Conservation (phyloP, 352 stramenopile genomes). For the Phytophthora crassamura region DNA sequence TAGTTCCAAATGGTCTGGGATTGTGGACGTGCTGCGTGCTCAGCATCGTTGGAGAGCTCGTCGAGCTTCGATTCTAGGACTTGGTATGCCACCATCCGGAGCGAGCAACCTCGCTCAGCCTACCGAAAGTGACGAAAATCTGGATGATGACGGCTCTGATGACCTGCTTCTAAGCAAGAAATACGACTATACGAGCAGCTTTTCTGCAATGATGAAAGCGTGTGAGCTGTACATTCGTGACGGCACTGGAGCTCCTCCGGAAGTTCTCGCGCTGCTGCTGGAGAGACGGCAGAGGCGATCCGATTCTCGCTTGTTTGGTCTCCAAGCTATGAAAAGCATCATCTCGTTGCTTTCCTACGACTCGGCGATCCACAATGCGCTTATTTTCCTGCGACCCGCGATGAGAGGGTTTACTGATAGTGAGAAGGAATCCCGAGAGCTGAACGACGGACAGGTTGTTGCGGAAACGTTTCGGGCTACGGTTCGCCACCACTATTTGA, state of each 20-base stretch:
- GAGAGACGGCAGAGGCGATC: constrained; percentile 77
- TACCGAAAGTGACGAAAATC: constrained; percentile 10
- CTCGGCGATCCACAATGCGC: constrained; percentile 70
- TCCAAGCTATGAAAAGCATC: constrained; percentile 85
- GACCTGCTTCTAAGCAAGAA: constrained; percentile 35
- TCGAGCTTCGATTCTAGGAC: constrained; percentile 53
- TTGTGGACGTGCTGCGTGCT: constrained; percentile 83
- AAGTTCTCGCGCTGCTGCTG: constrained; percentile 71
- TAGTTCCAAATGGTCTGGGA: constrained; percentile 86
- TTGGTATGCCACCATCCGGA: constrained; percentile 1
- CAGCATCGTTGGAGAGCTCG: constrained; percentile 69
- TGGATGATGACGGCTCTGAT: constrained; percentile 21
- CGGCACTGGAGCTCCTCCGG: constrained; percentile 79
- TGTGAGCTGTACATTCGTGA: constrained; percentile 90
- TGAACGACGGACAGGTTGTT: constrained; percentile 79
- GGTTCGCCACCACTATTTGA: constrained; percentile 87
- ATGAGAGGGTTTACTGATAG: constrained; percentile 88
- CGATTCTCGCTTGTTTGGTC: constrained; percentile 77
- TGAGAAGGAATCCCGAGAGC: constrained; percentile 81
- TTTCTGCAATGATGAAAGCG: constrained; percentile 83
- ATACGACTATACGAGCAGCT: constrained; percentile 68
- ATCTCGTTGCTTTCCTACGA: constrained; percentile 79
- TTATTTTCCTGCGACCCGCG: constrained; percentile 86
- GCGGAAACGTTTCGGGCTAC: constrained; percentile 87
- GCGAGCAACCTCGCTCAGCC: not conserved